A percentile compares a stretch with the other conserved stretches of the same genome.
phyloP scores from a whole-genome alignment of 2,329 filamentous ascomycete species.

The Colletotrichum sp. region DNA sequence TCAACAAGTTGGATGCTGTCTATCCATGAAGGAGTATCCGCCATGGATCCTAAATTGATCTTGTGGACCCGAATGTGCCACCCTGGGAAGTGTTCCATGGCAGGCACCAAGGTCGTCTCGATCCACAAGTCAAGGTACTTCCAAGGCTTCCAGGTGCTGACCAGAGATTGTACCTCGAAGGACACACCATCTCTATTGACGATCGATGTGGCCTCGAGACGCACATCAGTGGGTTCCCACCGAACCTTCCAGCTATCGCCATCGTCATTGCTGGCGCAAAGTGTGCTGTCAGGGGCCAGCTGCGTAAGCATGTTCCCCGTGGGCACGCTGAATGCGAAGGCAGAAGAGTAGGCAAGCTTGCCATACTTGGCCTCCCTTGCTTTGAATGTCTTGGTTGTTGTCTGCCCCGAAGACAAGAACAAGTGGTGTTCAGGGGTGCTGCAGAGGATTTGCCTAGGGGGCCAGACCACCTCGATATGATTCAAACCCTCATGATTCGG shows the following conservation, averaged over 20 bases:
- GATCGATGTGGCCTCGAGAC: not conserved
- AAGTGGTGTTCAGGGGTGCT: constrained; percentile 39
- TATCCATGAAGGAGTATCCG: not conserved
- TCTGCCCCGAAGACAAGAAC: constrained; percentile 40
- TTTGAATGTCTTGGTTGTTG: constrained; percentile 33
- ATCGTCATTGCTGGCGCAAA: constrained; percentile 18
- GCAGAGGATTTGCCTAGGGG: constrained; percentile 47
- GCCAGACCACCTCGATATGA: not conserved
- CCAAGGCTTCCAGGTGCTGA: constrained; percentile 22
- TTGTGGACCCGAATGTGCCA: constrained; percentile 21
- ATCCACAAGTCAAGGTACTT: constrained; percentile 4
- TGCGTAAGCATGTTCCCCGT: constrained; percentile 31
- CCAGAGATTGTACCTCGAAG: not conserved
- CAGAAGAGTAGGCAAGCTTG: constrained; percentile 44
- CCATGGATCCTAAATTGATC: not conserved
- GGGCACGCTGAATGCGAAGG: constrained; percentile 40
- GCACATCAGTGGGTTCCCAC: constrained; percentile 13
- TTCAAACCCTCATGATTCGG: not conserved
- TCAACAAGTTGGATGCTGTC: constrained; percentile 15
- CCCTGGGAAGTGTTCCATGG: not conserved
- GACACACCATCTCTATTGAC: not conserved
- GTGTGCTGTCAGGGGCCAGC: constrained; percentile 21
- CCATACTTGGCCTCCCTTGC: constrained; percentile 41
- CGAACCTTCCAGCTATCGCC: constrained; percentile 19
- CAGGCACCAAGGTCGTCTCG: constrained; percentile 13